Percentiles rank a stretch among this genome's conserved stretches.
phyloP scores from a whole-genome alignment of 495 filamentous ascomycete species.

The Penicillium waksmanii region DNA sequence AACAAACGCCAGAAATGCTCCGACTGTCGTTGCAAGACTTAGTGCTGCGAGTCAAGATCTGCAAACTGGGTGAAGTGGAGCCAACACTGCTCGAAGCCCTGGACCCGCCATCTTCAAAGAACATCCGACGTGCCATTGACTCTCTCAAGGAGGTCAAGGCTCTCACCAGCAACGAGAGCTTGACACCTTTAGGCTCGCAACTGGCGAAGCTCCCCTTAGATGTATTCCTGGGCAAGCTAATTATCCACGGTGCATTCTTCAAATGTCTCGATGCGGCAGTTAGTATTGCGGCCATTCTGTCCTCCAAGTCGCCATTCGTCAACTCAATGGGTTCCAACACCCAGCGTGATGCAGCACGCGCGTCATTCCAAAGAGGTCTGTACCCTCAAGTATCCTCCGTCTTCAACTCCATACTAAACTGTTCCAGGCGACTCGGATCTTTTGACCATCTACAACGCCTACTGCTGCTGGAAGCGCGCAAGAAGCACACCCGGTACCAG shows the following conservation, averaged over 20 bases:
- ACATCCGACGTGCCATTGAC: constrained; percentile 89
- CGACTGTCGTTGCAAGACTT: constrained; percentile 92
- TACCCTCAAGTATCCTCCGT: background rate
- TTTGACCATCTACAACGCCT: constrained; percentile 90
- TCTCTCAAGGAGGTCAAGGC: constrained; percentile 92
- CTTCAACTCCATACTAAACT: constrained; percentile 15
- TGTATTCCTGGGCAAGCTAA: constrained; percentile 91
- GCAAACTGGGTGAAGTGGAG: constrained; percentile 89
- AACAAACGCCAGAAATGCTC: constrained; percentile 95
- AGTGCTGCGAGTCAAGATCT: constrained; percentile 95
- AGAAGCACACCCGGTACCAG: constrained; percentile 66
- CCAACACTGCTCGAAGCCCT: constrained; percentile 86
- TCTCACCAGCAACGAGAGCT: constrained; percentile 74
- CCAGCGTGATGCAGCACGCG: constrained; percentile 75
- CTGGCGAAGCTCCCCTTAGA: constrained; percentile 88
- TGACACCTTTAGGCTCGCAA: constrained; percentile 85
- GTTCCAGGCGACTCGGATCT: constrained; percentile 80
- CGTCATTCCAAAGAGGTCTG: constrained; percentile 71
- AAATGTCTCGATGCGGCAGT: constrained; percentile 87
- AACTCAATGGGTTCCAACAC: constrained; percentile 79
- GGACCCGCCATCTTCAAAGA: constrained; percentile 86
- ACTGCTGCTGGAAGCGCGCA: constrained; percentile 80
- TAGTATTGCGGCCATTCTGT: constrained; percentile 89
- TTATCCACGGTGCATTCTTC: constrained; percentile 81
- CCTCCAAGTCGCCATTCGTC: constrained; percentile 91